phyloP scores from a whole-genome alignment of 2,329 filamentous ascomycete species.

The Sporothrix mexicana region DNA sequence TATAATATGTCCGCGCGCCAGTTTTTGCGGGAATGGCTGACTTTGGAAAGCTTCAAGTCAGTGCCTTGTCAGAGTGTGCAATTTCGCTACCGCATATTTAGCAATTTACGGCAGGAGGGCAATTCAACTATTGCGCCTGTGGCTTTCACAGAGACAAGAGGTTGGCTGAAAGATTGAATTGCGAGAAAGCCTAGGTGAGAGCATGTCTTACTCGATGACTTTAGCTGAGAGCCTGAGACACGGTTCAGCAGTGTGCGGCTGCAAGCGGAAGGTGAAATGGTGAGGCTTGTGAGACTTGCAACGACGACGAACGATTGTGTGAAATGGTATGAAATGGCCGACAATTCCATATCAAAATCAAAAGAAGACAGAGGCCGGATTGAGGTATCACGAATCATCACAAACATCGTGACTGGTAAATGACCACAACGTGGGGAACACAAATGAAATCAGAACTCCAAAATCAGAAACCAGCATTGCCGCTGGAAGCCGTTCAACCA shows the following conservation, averaged over 20 bases:
- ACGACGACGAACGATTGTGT: no score
- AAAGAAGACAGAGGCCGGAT: no score
- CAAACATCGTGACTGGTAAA: no score
- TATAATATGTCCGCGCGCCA: neutral
- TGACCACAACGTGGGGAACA: neutral
- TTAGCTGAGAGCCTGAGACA: slow-evolving; percentile 11
- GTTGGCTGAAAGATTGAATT: neutral
- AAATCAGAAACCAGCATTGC: neutral
- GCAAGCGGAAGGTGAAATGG: slow-evolving; percentile 4
- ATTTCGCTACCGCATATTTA: slow-evolving; percentile 5
- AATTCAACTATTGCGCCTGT: neutral
- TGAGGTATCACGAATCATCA: no score
- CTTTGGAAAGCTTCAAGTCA: neutral
- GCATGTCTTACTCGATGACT: slow-evolving; percentile 8
- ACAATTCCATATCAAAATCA: no score
- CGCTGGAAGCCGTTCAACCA: slow-evolving; percentile 8
- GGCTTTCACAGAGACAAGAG: slow-evolving; percentile 15
- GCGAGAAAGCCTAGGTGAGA: neutral
- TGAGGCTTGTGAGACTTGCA: neutral
- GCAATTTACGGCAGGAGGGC: neutral
- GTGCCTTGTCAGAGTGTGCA: neutral
- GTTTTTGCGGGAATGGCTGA: slow-evolving; percentile 13
- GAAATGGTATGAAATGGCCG: no score
- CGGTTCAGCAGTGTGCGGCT: neutral
- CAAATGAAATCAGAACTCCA: neutral